Base-by-base conservation (phyloP, 2,329 filamentous ascomycete genomes). In the Colletotrichum neosansevieriae region DNA sequence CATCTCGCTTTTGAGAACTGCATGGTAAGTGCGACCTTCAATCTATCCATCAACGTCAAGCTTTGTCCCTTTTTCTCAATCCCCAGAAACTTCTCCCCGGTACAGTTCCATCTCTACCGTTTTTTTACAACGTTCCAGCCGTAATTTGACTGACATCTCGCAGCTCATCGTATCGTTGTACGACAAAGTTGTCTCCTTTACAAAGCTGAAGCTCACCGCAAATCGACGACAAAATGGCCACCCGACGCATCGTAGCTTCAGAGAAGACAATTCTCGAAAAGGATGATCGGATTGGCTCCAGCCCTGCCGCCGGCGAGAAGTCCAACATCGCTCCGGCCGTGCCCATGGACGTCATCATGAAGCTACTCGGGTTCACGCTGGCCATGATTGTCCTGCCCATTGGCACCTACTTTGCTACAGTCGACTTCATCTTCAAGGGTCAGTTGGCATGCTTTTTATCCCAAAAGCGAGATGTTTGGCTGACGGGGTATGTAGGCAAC, bases 351-450 rank as follows among this genome's bases (percentile, higher is more conserved):
- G 94, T 98, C 72, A 96, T 99, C 72, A 82, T 91, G 76, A 99
- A 98, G 82, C 89, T 99, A 19, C 86, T 98, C 15, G 90, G 88
- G 71, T 98, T 98, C 81, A 97, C 94, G 0, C 83, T 94, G 44
- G 94, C 94, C 76, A 98, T 99, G 95, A 87, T 98, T 69, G 87
- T 92, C 15, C 81, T 92, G 19, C 96, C 96, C 13, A 93, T 99
- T 73, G 91, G 93, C 45, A 94, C 92, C 47, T 99, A 98, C 80
- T 99, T 97, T 78, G 75, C 92, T 51, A 92, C 92, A 0, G 85
- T 97, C 32, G 87, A 94, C 75, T 86, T 84, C 1, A 74, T 98
- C 32, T 98, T 97, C 80, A 84, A 85, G 73, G 94, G 95, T 94
- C 82, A 63, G 82, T 40, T 32, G 12, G 6, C 19, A 13, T 38